Conservation (phyloP, 345 rosid species). For the Tarenaya hassleriana region DNA sequence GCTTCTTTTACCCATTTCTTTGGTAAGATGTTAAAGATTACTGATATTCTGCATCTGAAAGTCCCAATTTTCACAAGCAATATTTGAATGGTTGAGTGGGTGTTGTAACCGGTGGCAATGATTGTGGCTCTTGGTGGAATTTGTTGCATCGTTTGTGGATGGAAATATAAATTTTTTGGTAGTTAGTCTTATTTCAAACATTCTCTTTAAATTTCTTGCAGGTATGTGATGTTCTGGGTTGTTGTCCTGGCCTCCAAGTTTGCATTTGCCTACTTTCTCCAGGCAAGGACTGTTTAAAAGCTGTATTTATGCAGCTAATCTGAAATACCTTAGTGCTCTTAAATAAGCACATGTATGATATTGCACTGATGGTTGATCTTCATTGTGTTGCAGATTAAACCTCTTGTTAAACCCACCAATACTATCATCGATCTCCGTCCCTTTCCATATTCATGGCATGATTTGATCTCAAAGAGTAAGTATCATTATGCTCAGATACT, state of each 20-base stretch:
- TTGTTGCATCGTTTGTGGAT: neutral
- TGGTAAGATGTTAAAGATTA: no score
- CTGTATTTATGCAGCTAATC: neutral
- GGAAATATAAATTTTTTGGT: slow-evolving; percentile 1
- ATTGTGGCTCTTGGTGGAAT: slow-evolving; percentile 14
- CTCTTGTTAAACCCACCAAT: slow-evolving; percentile 72
- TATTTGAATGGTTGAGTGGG: slow-evolving; percentile 16
- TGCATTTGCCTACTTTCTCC: slow-evolving; percentile 92
- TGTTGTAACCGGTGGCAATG: slow-evolving; percentile 12
- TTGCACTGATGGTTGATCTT: slow-evolving; percentile 14
- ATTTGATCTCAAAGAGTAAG: slow-evolving; percentile 79
- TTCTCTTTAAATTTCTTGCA: slow-evolving; percentile 31
- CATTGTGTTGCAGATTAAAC: slow-evolving; percentile 61
- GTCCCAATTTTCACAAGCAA: neutral
- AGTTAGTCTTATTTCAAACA: slow-evolving; percentile 1
- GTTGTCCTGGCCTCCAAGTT: slow-evolving; percentile 80
- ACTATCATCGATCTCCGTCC: slow-evolving; percentile 38
- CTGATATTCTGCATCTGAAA: slow-evolving; percentile 6
- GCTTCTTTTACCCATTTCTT: no score
- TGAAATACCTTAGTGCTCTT: neutral
- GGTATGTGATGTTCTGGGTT: slow-evolving; percentile 95
- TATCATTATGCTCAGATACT: slow-evolving; percentile 13
- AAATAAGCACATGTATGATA: slow-evolving; percentile 1
- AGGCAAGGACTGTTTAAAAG: slow-evolving; percentile 50
- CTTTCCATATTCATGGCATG: slow-evolving; percentile 87